Percentiles rank a stretch among this genome's conserved stretches.
Conservation (phyloP, 176 grass and related monocot genomes). For the Musa schizocarpa region DNA sequence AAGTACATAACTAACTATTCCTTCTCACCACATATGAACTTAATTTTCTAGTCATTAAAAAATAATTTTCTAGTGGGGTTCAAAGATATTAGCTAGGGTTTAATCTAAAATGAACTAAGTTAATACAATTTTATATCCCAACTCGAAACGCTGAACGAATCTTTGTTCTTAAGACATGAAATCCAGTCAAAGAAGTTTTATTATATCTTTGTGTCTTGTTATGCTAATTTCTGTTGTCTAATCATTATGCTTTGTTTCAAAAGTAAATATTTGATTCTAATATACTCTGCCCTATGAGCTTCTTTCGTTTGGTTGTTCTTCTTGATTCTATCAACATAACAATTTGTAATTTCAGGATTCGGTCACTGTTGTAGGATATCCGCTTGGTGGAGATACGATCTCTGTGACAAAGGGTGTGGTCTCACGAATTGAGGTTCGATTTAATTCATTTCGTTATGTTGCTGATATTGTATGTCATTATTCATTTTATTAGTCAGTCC, state of each 20-base stretch:
- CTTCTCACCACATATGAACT: background rate
- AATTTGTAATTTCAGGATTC: slow-evolving; percentile 43
- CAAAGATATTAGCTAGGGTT: background rate
- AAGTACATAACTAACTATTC: background rate
- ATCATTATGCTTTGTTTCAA: background rate
- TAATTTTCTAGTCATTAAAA: background rate
- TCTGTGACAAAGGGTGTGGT: slow-evolving; percentile 99
- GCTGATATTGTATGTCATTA: background rate
- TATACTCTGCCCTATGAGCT: background rate
- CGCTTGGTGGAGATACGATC: slow-evolving; percentile 89
- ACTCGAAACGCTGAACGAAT: too few relatives aligned
- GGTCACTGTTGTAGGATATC: slow-evolving; percentile 96
- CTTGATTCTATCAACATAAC: background rate
- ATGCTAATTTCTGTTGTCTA: background rate
- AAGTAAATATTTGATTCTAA: background rate
- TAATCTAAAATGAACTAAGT: too few relatives aligned
- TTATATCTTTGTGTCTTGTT: background rate
- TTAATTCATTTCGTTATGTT: slow-evolving; percentile 7
- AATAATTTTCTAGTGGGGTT: background rate
- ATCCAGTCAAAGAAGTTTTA: too few relatives aligned
- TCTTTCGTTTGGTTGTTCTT: background rate
- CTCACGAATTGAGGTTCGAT: slow-evolving; percentile 88
- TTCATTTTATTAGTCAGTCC: background rate
- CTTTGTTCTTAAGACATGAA: too few relatives aligned
- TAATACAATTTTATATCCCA: too few relatives aligned